Percentiles rank a stretch among this genome's conserved stretches.
Evolutionary conservation across 768 basidiomycete genomes (phyloP).

Genomic region (Suillus decipiens): DNA sequence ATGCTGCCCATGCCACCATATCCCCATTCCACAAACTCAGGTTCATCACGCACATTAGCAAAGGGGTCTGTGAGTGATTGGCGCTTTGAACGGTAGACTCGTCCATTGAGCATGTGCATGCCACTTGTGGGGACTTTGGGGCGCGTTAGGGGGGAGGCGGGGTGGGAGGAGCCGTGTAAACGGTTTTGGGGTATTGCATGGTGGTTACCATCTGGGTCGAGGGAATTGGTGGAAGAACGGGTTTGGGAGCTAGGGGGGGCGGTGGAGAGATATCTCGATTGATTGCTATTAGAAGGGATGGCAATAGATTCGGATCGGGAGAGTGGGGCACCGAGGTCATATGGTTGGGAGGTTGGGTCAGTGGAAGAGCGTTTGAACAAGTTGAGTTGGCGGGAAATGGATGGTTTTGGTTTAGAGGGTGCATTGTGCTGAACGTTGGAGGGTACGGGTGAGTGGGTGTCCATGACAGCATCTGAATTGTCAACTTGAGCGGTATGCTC

Average conservation of each 20-base stretch:
- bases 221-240: slow-evolving; percentile 23
- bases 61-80: slow-evolving; percentile 51
- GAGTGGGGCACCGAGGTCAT: neutral
- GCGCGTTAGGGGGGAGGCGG: neutral
- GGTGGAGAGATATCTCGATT: neutral
- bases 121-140: slow-evolving; percentile 28
- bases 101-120: slow-evolving; percentile 79
- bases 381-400: neutral
- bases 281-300: neutral
- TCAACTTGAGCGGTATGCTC: neutral
- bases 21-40: slow-evolving; percentile 92
- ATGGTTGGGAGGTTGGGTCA: neutral
- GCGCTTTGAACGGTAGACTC: slow-evolving; percentile 67
- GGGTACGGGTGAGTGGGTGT: neutral
- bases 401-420: neutral
- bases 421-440: neutral
- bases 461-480: neutral
- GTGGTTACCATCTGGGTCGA: slow-evolving; percentile 30
- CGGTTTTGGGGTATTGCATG: slow-evolving; percentile 21
- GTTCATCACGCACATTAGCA: slow-evolving; percentile 62
- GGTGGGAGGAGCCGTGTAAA: slow-evolving; percentile 4
- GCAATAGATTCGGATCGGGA: neutral
- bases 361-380: slow-evolving; percentile 5
- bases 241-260: slow-evolving; percentile 14
- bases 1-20: slow-evolving; percentile 81